A percentile compares a stretch with the other conserved stretches of the same genome.
Conservation (phyloP, 768 basidiomycete genomes). For the Boletellus sp. region DNA sequence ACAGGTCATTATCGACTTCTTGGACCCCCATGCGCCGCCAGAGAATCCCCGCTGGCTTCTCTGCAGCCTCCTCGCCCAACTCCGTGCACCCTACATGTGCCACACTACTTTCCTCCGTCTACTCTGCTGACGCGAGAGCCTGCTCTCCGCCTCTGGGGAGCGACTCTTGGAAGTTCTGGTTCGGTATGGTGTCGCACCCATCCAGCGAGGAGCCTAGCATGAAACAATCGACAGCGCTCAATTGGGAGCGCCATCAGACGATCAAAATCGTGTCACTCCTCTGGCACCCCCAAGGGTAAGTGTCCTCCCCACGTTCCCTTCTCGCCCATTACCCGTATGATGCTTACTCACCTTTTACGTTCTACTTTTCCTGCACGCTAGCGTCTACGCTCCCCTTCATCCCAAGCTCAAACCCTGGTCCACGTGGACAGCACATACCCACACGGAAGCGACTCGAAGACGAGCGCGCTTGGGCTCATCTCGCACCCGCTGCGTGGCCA, state of each 20-base stretch:
- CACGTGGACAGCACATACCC: slow-evolving; percentile 10
- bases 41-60: slow-evolving; percentile 88
- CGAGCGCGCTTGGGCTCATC: slow-evolving; percentile 75
- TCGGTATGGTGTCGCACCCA: slow-evolving; percentile 44
- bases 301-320: background rate
- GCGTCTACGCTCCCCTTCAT: slow-evolving; percentile 65
- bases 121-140: slow-evolving; percentile 73
- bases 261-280: slow-evolving; percentile 83
- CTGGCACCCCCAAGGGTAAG: slow-evolving; percentile 86
- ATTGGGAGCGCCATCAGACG: slow-evolving; percentile 99
- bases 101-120: slow-evolving; percentile 52
- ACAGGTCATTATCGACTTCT: slow-evolving; percentile 57
- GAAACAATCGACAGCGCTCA: slow-evolving; percentile 68
- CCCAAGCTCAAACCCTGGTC: slow-evolving; percentile 23
- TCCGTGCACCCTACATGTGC: slow-evolving; percentile 56
- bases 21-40: slow-evolving; percentile 81
- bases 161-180: slow-evolving; percentile 63
- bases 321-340: background rate
- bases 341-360: background rate
- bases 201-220: slow-evolving; percentile 12
- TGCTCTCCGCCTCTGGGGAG: slow-evolving; percentile 38
- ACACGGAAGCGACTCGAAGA: slow-evolving; percentile 17
- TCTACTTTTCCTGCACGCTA: slow-evolving; percentile 31
- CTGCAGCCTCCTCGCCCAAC: slow-evolving; percentile 85
- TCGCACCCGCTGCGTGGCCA: slow-evolving; percentile 95